Base-by-base conservation (phyloP, 306 rosid species). In the Vigna nakashimae region DNA sequence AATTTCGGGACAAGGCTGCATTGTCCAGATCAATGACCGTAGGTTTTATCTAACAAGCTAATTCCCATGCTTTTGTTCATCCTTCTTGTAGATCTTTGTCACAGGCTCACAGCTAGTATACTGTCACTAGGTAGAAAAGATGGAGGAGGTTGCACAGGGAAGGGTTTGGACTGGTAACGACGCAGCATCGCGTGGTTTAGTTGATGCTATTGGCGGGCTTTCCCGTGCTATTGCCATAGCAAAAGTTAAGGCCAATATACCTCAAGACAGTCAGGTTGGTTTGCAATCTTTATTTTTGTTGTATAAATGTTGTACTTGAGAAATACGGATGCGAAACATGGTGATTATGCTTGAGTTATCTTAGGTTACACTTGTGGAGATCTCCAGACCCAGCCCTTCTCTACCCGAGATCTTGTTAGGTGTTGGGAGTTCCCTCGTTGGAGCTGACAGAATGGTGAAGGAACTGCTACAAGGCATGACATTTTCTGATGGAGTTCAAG, bases 121-220 rank as follows among this genome's bases (percentile, higher is more conserved):
- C 52, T 38, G 69, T 83, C 43, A 32, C 71, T 82, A 95, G 98
- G 91, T 87, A 67, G 98, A 90, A 58, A 82, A 91, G 82, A 95
- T 92, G 97, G 97, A 95, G 73, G 90, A 86, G 84, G 85, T 95
- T 57, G 98, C 98, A 22, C 98, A 89, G 73, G 98, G 98, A 65
- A 92, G 97, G 80, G 97, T 95, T 79, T 95, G 98, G 98, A 82
- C 91, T 1, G 98, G 98, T 74, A 82, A 88, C 36, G 97, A 86
- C 85, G 98, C 98, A 32, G 92, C 88, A 17, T 91, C 91, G 0
- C 85, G 24, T 38, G 97, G 98, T 71, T 81, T 95, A 82, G 95
- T 95, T 15, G 98, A 95, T 81, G 98, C 98, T 24, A 86, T 92
- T 65, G 98, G 98, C 43, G 97, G 98, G n/a, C 84, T 92, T 74